Base-by-base conservation (phyloP, 352 stramenopile species). In the Globisporangium okanoganense region DNA sequence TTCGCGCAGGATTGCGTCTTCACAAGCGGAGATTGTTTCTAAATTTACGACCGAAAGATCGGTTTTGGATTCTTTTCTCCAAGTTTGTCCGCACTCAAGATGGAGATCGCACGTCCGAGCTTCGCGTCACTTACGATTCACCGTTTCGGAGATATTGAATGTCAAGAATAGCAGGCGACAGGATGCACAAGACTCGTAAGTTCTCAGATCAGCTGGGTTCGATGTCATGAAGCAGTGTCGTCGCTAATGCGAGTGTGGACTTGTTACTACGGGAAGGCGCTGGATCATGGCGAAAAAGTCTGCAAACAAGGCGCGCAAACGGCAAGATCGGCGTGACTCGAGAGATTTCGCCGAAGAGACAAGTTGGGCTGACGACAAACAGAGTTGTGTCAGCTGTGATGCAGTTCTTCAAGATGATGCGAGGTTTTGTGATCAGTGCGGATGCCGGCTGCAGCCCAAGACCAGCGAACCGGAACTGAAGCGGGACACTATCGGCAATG, bases 11-110 rank as follows among this genome's bases (percentile, higher is more conserved):
- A 43, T n/a, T 12, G 18, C n/a, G 12, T 9, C 43, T 27, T 27
- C 43, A 18, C 10, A 55, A 18, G 48, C 48, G 18, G 22, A 43
- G 29, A 31, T 61, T 38, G 36, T 43, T 50, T 52, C 54, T 52
- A 60, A 52, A 60, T 33, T 50, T 60, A n/a, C 12, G 40, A 60
- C 33, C 9, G 22, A 35, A 58, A 44, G 24, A n/a, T 52, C 40
- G n/a, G 38, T 51, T 60, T 52, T 35, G 53, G 10, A 5, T 22
- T 8, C 22, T 40, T 31, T 25, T 35, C n/a, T n/a, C n/a, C n/a
- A n/a, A n/a, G n/a, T n/a, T n/a, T n/a, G n/a, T n/a, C n/a, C n/a
- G n/a, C n/a, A n/a, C n/a, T 33, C 29, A 7, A 58, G 44, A 4
- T 20, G 43, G 16, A 49, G 43, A 29, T 49, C 2, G 20, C 3